Conservation (phyloP, 306 rosid genomes). For the Leucaena leucocephala region DNA sequence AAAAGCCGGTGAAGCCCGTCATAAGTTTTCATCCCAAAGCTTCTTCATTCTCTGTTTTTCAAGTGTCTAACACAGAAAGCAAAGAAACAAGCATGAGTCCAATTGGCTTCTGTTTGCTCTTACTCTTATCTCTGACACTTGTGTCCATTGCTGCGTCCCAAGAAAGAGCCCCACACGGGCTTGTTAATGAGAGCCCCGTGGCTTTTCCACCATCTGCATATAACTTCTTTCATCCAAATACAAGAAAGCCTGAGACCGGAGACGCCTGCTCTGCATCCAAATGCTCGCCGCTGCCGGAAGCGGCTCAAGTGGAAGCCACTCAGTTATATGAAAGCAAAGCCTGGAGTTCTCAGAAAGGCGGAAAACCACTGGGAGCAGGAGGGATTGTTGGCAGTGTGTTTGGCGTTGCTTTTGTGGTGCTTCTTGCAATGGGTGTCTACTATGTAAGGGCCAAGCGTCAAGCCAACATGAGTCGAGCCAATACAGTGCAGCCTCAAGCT, state of each 20-base stretch:
- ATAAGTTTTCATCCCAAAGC: constrained; percentile 38
- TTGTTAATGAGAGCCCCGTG: constrained; percentile 56
- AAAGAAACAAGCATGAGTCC: constrained; percentile 46
- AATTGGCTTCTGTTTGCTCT: constrained; percentile 43
- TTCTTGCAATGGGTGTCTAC: constrained; percentile 67
- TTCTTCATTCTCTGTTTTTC: constrained; percentile 23
- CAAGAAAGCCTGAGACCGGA: constrained; percentile 38
- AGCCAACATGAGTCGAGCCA: constrained; percentile 53
- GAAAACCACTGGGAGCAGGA: constrained; percentile 50
- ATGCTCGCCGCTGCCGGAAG: constrained; percentile 78
- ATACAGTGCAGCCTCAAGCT: constrained; percentile 50
- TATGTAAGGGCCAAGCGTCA: constrained; percentile 54
- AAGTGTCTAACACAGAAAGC: constrained; percentile 8
- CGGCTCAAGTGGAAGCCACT: constrained; percentile 70
- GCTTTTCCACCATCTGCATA: constrained; percentile 82
- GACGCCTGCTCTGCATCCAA: constrained; percentile 59
- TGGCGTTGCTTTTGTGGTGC: constrained; percentile 60
- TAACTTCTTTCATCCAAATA: constrained; percentile 77
- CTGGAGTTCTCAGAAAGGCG: constrained; percentile 32
- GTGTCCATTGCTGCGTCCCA: constrained; percentile 54
- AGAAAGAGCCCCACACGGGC: constrained; percentile 91
- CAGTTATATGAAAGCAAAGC: constrained; percentile 56
- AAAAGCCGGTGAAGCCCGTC: constrained; percentile 50
- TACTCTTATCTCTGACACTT: constrained; percentile 50
- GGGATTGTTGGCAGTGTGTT: constrained; percentile 62